phyloP scores from a whole-genome alignment of 352 stramenopile species.

The Pilasporangium apinafurcum region DNA sequence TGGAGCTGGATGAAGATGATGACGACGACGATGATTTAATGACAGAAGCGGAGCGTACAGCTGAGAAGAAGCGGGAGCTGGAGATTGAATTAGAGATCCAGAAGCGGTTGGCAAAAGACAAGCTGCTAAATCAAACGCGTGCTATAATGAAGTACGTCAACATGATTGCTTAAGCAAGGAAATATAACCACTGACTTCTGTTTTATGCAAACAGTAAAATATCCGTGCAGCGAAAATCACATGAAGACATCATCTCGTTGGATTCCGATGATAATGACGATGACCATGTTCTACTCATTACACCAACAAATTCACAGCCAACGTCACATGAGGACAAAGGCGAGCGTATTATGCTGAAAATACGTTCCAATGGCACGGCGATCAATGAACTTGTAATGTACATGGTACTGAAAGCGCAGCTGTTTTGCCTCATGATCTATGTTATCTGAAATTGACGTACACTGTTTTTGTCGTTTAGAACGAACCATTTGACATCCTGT shows the following conservation, averaged over 20 bases:
- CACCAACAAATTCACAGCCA: background rate
- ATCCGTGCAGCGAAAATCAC: slow-evolving; percentile 15
- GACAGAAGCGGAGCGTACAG: slow-evolving; percentile 29
- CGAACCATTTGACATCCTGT: slow-evolving; percentile 55
- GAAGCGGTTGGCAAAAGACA: slow-evolving; percentile 39
- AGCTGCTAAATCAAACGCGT: slow-evolving; percentile 50
- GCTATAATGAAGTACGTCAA: slow-evolving; percentile 48
- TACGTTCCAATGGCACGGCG: slow-evolving; percentile 51
- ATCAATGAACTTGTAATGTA: slow-evolving; percentile 53
- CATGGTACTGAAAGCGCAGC: slow-evolving; percentile 32
- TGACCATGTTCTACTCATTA: slow-evolving; percentile 8
- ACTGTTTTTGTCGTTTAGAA: slow-evolving; percentile 23
- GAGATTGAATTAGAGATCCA: slow-evolving; percentile 52
- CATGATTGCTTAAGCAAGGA: too few relatives aligned
- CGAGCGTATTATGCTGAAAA: slow-evolving; percentile 36
- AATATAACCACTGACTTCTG: too few relatives aligned
- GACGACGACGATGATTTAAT: slow-evolving; percentile 34
- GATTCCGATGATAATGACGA: slow-evolving; percentile 50
- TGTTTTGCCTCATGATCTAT: background rate
- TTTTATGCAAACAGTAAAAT: too few relatives aligned
- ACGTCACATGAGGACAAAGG: slow-evolving; percentile 26
- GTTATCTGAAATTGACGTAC: background rate
- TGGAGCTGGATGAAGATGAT: slow-evolving; percentile 13
- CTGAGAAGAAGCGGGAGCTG: slow-evolving; percentile 20
- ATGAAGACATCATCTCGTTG: slow-evolving; percentile 38